Conservation (phyloP, 495 filamentous ascomycete genomes). For the Tetracladium setigerum region DNA sequence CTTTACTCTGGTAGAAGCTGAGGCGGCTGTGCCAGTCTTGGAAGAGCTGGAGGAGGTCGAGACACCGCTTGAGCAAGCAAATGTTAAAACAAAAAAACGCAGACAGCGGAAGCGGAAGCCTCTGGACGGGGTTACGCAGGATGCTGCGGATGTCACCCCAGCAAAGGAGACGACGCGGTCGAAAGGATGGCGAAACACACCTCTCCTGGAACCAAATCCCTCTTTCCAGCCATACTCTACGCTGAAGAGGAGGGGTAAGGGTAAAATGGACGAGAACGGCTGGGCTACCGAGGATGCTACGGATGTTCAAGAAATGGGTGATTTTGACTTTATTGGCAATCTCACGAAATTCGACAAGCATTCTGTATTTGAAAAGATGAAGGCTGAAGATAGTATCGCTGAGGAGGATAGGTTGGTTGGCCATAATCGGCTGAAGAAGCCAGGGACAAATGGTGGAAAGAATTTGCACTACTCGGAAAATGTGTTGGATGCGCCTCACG, state of each 20-base stretch:
- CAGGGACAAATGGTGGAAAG: slow-evolving; percentile 76
- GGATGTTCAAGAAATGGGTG: slow-evolving; percentile 89
- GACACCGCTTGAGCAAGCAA: slow-evolving; percentile 25
- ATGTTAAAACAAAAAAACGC: slow-evolving; percentile 2
- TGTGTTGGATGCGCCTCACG: slow-evolving; percentile 53
- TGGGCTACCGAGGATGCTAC: slow-evolving; percentile 97
- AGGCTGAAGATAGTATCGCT: slow-evolving; percentile 77
- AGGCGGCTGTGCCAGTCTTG: slow-evolving; percentile 5
- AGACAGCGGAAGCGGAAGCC: slow-evolving; percentile 5
- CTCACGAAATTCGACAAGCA: slow-evolving; percentile 92
- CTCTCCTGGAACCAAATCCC: slow-evolving; percentile 57
- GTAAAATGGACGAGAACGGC: slow-evolving; percentile 60
- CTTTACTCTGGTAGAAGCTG: slow-evolving; percentile 6
- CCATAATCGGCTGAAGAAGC: slow-evolving; percentile 68
- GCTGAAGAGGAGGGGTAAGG: slow-evolving; percentile 41
- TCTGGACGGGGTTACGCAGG: neutral
- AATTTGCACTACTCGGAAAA: slow-evolving; percentile 90
- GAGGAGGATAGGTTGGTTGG: slow-evolving; percentile 84
- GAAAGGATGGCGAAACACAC: slow-evolving; percentile 80
- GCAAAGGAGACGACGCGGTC: slow-evolving; percentile 12
- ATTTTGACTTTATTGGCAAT: slow-evolving; percentile 87
- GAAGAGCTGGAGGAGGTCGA: slow-evolving; percentile 8
- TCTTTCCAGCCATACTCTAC: slow-evolving; percentile 49
- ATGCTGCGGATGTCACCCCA: slow-evolving; percentile 6
- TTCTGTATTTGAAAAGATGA: slow-evolving; percentile 78